Conservation (phyloP, 2,329 filamentous ascomycete genomes). For the Verticillium nonalfalfae region DNA sequence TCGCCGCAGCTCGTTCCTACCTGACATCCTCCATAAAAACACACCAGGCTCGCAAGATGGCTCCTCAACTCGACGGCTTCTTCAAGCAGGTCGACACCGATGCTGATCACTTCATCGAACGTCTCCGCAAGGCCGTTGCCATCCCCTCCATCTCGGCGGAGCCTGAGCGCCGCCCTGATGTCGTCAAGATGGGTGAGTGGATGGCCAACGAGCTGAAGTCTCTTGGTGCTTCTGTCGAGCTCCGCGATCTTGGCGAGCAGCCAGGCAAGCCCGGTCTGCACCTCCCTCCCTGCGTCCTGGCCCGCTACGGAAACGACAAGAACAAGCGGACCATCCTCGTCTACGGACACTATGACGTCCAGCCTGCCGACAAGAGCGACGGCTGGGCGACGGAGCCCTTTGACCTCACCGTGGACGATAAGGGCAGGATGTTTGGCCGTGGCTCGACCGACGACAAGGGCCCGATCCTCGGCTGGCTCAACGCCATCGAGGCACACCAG, state of each 20-base stretch:
- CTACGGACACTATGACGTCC: constrained; percentile 98
- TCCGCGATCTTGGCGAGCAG: constrained; percentile 84
- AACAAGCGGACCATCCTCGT: constrained; percentile 93
- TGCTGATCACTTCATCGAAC: constrained; percentile 78
- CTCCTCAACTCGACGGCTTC: constrained; percentile 82
- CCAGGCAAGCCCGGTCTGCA: constrained; percentile 85
- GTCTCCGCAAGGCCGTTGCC: constrained; percentile 84
- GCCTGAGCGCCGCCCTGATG: constrained; percentile 80
- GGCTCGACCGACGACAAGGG: constrained; percentile 98
- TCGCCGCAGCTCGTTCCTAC: constrained; percentile 30
- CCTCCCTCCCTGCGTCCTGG: constrained; percentile 87
- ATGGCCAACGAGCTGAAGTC: constrained; percentile 75
- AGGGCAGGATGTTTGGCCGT: constrained; percentile 93
- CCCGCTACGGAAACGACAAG: constrained; percentile 85
- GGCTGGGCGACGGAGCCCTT: constrained; percentile 97
- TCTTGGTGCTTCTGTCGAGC: constrained; percentile 82
- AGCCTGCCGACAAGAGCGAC: constrained; percentile 87
- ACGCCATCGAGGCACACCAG: constrained; percentile 95
- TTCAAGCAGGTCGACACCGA: constrained; percentile 87
- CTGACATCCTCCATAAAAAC: constrained; percentile 45
- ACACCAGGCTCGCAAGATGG: constrained; percentile 71
- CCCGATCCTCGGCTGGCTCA: constrained; percentile 93
- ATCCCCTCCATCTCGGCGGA: constrained; percentile 96
- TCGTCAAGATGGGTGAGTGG: constrained; percentile 93
- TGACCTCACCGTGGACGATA: constrained; percentile 76